phyloP scores from a whole-genome alignment of 2,329 filamentous ascomycete species.

The Leptographium procerum region DNA sequence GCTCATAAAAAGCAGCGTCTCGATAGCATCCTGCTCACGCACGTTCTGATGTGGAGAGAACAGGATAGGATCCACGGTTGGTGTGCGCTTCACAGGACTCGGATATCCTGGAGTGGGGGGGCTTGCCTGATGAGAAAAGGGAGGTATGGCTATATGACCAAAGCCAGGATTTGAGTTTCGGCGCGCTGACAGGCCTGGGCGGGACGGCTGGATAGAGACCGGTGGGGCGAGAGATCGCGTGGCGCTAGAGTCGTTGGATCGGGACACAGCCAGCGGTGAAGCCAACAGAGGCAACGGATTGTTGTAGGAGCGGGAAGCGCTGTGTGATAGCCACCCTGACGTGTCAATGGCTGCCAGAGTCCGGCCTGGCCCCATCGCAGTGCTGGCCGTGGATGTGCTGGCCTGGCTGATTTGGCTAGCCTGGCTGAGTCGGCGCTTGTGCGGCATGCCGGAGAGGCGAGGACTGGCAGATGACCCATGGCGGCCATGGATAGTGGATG shows the following conservation, averaged over 20 bases:
- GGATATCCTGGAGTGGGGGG: slow-evolving; percentile 26
- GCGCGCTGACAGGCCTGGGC: slow-evolving; percentile 25
- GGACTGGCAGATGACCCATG: slow-evolving; percentile 45
- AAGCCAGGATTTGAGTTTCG: slow-evolving; percentile 39
- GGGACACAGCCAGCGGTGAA: slow-evolving; percentile 9
- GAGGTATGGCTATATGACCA: slow-evolving; percentile 15
- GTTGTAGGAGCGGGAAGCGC: slow-evolving; percentile 1
- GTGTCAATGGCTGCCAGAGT: slow-evolving; percentile 1
- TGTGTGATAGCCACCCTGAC: slow-evolving; percentile 4
- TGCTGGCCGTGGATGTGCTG: slow-evolving; percentile 5
- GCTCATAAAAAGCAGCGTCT: slow-evolving; percentile 72
- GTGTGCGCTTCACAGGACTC: slow-evolving; percentile 23
- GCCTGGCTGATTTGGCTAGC: slow-evolving; percentile 4
- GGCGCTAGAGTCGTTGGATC: slow-evolving; percentile 22
- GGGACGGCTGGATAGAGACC: slow-evolving; percentile 41
- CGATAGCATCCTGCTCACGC: slow-evolving; percentile 71
- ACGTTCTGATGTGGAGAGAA: slow-evolving; percentile 59
- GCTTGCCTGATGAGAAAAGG: slow-evolving; percentile 27
- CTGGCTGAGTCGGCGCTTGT: slow-evolving; percentile 18
- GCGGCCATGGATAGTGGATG: slow-evolving; percentile 41
- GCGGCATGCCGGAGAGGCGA: slow-evolving; percentile 28
- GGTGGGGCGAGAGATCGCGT: slow-evolving; percentile 36
- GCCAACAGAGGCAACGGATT: slow-evolving; percentile 3
- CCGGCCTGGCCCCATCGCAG: background rate
- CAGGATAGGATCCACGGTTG: slow-evolving; percentile 40